These are phyloP conservation scores for Trifolium pratense DNA, from an alignment of 306 rosid species.

Conservation along the genomic window DNA sequence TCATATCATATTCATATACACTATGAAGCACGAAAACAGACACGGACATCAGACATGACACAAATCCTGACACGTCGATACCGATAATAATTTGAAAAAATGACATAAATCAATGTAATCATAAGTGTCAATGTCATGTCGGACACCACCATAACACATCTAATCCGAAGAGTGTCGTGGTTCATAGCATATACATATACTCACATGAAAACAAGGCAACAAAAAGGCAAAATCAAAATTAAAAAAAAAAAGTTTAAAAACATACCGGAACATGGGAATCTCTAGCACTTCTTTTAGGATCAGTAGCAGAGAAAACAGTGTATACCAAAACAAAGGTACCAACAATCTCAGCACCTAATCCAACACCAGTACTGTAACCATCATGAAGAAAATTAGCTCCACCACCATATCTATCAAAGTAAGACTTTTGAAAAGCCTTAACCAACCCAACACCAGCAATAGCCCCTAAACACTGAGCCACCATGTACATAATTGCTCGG, in stretches of 20 bases:
- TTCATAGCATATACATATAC: too few species aligned
- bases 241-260: not conserved
- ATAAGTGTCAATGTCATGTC: too few species aligned
- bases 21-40: too few species aligned
- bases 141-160: too few species aligned
- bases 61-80: too few species aligned
- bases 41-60: too few species aligned
- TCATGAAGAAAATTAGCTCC: constrained; percentile 65
- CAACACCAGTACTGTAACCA: constrained; percentile 68
- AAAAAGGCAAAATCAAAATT: not conserved
- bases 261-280: constrained; percentile 93
- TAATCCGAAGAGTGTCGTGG: too few species aligned
- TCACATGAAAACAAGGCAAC: not conserved
- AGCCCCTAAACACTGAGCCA: constrained; percentile 92
- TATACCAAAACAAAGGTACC: constrained; percentile 89
- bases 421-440: constrained; percentile 71
- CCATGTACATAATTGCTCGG: constrained; percentile 82
- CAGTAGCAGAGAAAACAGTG: constrained; percentile 95
- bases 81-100: too few species aligned
- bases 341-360: constrained; percentile 83
- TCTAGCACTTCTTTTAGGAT: constrained; percentile 88
- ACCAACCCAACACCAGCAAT: constrained; percentile 87
- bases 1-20: not conserved
- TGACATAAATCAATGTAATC: too few species aligned
- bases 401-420: constrained; percentile 62